Conservation (phyloP, 495 filamentous ascomycete species). For the Penicillium simplicissimum region DNA sequence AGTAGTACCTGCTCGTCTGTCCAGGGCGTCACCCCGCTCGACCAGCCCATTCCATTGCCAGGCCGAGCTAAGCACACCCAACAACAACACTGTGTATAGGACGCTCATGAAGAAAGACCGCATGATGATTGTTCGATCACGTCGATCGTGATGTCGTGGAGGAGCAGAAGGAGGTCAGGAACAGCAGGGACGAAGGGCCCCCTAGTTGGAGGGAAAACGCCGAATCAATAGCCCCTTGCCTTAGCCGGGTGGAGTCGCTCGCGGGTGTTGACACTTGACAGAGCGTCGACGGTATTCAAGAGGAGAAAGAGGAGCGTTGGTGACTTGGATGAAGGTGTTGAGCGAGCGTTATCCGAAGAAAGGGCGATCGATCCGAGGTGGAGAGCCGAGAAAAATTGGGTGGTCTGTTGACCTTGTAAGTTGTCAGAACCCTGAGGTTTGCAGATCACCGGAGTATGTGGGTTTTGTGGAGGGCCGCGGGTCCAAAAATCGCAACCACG, state of each 20-base stretch:
- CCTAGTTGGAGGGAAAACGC: conserved; percentile 20
- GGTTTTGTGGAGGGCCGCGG: conserved; percentile 6
- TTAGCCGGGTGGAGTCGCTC: conserved; percentile 12
- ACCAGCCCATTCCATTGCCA: conserved; percentile 50
- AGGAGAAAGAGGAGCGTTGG: neutral
- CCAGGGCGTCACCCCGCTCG: conserved; percentile 33
- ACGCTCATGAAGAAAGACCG: conserved; percentile 36
- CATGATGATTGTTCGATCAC: conserved; percentile 29
- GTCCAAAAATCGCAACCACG: conserved; percentile 5
- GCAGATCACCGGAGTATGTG: conserved; percentile 24
- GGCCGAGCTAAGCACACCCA: conserved; percentile 49
- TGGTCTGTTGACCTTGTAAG: conserved; percentile 14
- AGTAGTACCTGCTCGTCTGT: conserved; percentile 38
- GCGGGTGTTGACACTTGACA: neutral
- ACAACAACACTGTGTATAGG: conserved; percentile 43
- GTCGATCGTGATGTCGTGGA: neutral
- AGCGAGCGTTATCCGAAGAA: conserved; percentile 2
- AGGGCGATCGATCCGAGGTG: conserved; percentile 14
- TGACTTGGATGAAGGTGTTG: neutral
- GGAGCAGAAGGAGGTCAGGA: conserved; percentile 1
- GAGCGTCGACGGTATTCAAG: neutral
- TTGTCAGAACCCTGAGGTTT: conserved; percentile 18
- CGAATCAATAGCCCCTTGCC: conserved; percentile 29
- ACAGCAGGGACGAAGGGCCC: conserved; percentile 1
- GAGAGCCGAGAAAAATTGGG: conserved; percentile 14